Evolutionary conservation across 1,284 basidiomycete species (phyloP).

Genomic region (Pseudozyma thailandica): DNA sequence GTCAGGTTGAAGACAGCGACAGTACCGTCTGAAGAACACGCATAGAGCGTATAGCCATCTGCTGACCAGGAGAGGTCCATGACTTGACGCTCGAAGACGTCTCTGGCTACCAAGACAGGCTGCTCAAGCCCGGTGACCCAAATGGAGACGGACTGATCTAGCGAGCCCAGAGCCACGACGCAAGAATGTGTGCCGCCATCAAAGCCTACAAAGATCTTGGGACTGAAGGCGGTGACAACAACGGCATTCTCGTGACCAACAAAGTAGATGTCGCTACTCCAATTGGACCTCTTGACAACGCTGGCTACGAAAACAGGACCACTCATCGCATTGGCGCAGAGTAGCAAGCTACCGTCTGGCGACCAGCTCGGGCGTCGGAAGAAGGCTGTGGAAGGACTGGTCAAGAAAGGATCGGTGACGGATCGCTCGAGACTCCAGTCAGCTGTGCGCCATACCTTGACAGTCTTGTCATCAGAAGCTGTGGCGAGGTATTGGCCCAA

Average conservation of each 20-base stretch:
- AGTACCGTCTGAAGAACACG: conserved; percentile 94
- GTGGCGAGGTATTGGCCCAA: conserved; percentile 85
- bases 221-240: conserved; percentile 74
- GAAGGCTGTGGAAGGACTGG: conserved; percentile 94
- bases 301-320: conserved; percentile 97
- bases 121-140: conserved; percentile 76
- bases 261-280: conserved; percentile 73
- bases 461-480: conserved; percentile 92
- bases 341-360: conserved; percentile 96
- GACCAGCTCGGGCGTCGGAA: conserved; percentile 96
- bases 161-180: conserved; percentile 60
- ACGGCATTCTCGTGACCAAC: conserved; percentile 98
- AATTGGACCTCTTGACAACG: conserved; percentile 83
- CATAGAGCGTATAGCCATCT: conserved; percentile 91
- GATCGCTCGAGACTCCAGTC: conserved; percentile 89
- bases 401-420: conserved; percentile 87
- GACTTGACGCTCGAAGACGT: conserved; percentile 92
- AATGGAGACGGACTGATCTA: conserved; percentile 47
- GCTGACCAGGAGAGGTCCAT: conserved; percentile 93
- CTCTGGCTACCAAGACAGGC: conserved; percentile 89
- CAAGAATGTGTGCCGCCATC: conserved; percentile 46
- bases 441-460: conserved; percentile 94
- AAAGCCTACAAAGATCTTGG: conserved; percentile 56
- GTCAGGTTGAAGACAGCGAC: conserved; percentile 88
- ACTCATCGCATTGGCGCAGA: conserved; percentile 96